phyloP scores from a whole-genome alignment of 345 rosid genomes.

The Litchi chinensis region DNA sequence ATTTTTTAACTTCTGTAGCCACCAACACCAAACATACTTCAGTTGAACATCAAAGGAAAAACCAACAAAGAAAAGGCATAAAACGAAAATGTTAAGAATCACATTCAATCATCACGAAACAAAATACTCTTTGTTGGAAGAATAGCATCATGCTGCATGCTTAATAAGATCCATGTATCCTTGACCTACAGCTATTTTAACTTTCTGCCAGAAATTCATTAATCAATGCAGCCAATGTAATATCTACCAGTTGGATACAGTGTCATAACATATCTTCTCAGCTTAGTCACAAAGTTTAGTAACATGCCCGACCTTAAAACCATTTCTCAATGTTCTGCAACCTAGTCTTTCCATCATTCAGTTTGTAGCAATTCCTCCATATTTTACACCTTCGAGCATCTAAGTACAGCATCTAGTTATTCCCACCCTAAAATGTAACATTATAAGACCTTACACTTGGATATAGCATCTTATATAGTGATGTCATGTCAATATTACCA shows the following conservation, averaged over 20 bases:
- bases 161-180: constrained; percentile 2
- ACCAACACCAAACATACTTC: not conserved
- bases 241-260: not conserved
- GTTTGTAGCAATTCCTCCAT: not conserved
- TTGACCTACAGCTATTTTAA: not conserved
- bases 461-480: not conserved
- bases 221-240: not conserved
- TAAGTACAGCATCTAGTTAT: not conserved
- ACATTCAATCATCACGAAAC: not conserved
- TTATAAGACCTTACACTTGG: not conserved
- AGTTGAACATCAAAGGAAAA: not conserved
- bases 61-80: not conserved
- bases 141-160: not conserved
- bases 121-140: not conserved
- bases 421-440: not conserved
- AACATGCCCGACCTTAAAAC: not conserved
- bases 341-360: not conserved
- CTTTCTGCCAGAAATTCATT: not conserved
- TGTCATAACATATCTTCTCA: too few relatives aligned
- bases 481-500: not conserved
- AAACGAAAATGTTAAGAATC: not conserved
- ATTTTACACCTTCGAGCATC: not conserved
- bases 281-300: not conserved
- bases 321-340: not conserved
- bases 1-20: not conserved